Evolutionary conservation across 2,329 filamentous ascomycete genomes (phyloP).

Genomic region (Pseudodiploospora longispora): DNA sequence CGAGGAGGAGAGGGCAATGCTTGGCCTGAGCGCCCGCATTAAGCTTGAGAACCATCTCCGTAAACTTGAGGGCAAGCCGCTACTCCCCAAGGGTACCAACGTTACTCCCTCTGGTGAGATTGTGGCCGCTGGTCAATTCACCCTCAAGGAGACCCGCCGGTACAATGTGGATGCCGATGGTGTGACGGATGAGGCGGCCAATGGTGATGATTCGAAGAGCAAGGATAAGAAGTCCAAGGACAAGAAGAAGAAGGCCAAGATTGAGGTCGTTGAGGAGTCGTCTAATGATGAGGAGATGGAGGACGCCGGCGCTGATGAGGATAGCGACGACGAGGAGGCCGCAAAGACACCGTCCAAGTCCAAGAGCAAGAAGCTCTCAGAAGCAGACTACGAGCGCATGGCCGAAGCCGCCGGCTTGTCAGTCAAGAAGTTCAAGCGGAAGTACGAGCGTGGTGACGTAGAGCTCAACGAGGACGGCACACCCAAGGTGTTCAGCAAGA

Average conservation of each 20-base stretch:
- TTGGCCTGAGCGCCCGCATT: slow-evolving; percentile 65
- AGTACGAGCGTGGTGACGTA: slow-evolving; percentile 69
- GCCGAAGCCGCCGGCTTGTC: slow-evolving; percentile 62
- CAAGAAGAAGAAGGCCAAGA: slow-evolving; percentile 33
- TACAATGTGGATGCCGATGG: slow-evolving; percentile 95
- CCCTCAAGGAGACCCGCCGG: slow-evolving; percentile 84
- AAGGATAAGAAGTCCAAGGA: slow-evolving; percentile 36
- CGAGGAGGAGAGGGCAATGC: slow-evolving; percentile 79
- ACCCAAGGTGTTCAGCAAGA: slow-evolving; percentile 63
- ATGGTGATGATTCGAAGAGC: slow-evolving; percentile 28
- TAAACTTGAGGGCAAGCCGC: slow-evolving; percentile 81
- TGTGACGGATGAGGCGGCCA: slow-evolving; percentile 51
- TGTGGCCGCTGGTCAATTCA: slow-evolving; percentile 66
- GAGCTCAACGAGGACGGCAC: slow-evolving; percentile 56
- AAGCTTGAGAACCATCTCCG: slow-evolving; percentile 71
- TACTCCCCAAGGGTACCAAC: slow-evolving; percentile 65
- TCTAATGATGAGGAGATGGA: slow-evolving; percentile 35
- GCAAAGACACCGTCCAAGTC: slow-evolving; percentile 24
- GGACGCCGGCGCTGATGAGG: slow-evolving; percentile 28
- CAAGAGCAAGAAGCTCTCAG: slow-evolving; percentile 39
- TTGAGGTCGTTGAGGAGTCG: slow-evolving; percentile 31
- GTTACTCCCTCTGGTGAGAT: slow-evolving; percentile 66
- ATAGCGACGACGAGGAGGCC: slow-evolving; percentile 25
- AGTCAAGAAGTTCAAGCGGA: slow-evolving; percentile 69
- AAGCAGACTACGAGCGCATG: slow-evolving; percentile 48